A percentile compares a stretch with the other conserved stretches of the same genome.
These are phyloP conservation scores for Lactarius akahatsu DNA, from an alignment of 768 basidiomycete species.

Conservation along the genomic window DNA sequence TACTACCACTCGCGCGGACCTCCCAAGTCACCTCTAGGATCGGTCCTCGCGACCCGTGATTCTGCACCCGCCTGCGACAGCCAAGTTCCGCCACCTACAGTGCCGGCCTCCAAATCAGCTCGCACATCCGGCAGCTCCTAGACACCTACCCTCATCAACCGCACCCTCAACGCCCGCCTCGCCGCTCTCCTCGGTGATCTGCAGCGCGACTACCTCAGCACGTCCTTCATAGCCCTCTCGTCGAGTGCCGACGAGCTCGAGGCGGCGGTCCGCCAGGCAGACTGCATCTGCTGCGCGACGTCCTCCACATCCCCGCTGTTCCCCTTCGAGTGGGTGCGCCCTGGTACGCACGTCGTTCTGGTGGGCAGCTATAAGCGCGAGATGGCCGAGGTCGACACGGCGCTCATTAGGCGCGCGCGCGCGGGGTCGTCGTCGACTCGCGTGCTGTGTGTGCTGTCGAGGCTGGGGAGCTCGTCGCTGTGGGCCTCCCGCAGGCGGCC, in stretches of 20 bases:
- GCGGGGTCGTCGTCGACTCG: slow-evolving; percentile 75
- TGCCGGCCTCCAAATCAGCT: slow-evolving; percentile 71
- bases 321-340: slow-evolving; percentile 57
- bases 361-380: slow-evolving; percentile 81
- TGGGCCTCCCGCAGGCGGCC: slow-evolving; percentile 40
- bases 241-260: no score
- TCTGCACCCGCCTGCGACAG: slow-evolving; percentile 39
- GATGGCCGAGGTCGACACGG: slow-evolving; percentile 74
- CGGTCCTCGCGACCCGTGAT: slow-evolving; percentile 63
- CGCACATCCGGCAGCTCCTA: no score
- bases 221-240: no score
- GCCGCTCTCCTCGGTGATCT: no score
- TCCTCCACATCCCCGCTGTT: slow-evolving; percentile 71
- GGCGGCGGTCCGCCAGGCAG: slow-evolving; percentile 42
- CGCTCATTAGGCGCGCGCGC: slow-evolving; percentile 55
- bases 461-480: slow-evolving; percentile 78
- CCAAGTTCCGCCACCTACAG: slow-evolving; percentile 49
- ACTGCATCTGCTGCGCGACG: slow-evolving; percentile 76
- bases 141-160: no score
- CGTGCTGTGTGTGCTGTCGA: slow-evolving; percentile 65
- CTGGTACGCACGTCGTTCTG: slow-evolving; percentile 68
- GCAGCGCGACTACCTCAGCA: no score
- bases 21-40: slow-evolving; percentile 45
- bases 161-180: no score
- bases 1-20: neutral